phyloP scores from a whole-genome alignment of 345 rosid genomes.

The Melaleuca quinquenervia region DNA sequence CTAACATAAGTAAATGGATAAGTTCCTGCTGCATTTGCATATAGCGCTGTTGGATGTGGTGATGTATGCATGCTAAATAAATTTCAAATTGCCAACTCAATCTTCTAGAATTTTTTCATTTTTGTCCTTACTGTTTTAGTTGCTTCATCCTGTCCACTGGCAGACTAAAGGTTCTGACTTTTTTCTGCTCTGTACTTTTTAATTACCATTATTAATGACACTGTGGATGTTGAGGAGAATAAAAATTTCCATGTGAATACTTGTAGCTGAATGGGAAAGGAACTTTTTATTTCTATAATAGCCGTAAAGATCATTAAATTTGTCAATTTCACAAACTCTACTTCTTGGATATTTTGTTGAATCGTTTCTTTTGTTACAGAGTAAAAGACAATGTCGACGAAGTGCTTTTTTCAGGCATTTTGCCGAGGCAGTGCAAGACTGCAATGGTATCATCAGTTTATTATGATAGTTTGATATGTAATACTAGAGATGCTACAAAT shows the following conservation, averaged over 20 bases:
- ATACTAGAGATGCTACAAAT: background rate
- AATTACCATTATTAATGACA: background rate
- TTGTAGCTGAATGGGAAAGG: background rate
- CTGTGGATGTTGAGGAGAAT: background rate
- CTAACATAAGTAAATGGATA: background rate
- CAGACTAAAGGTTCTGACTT: background rate
- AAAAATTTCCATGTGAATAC: background rate
- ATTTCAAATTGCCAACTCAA: background rate
- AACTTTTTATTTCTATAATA: background rate
- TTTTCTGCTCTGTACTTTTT: background rate
- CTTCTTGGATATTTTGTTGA: background rate
- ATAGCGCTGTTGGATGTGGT: background rate
- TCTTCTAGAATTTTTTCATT: background rate
- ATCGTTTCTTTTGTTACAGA: background rate
- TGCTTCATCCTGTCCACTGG: background rate
- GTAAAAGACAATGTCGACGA: constrained; percentile 72
- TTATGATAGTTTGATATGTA: background rate
- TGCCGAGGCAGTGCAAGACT: constrained; percentile 81
- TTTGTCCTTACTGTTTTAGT: background rate
- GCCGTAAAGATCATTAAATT: background rate
- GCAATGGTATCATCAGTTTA: constrained; percentile 48
- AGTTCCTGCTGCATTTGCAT: background rate
- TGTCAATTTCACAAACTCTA: background rate
- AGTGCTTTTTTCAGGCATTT: constrained; percentile 74
- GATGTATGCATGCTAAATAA: background rate